Evolutionary conservation across 768 basidiomycete genomes (phyloP), one percentile per base, ranked within the genome.

Genomic region (Mycena sanguinolenta): DNA sequence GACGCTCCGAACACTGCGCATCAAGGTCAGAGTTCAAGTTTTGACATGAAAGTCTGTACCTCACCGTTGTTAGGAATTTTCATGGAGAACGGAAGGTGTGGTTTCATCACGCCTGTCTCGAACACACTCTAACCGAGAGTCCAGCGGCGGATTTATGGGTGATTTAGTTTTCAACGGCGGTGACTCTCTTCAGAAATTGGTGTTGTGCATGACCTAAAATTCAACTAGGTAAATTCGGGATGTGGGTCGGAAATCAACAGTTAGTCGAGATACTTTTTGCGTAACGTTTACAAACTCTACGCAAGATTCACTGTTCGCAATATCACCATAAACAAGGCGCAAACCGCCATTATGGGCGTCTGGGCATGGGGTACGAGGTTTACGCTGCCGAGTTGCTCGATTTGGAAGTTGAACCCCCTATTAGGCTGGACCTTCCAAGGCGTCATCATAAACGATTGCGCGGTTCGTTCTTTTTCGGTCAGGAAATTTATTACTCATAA

Each of bases 61-160:
- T 16, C 21, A 46, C 28, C 38, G n/a, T n/a, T n/a, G n/a, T n/a
- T 50, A 84, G 83, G 83, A 6, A 87, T 94, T 44, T 93, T 82
- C 81, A 94, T 94, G 92, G 93, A 94, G 78, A 92, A 92, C 68
- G 92, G 93, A 80, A 84, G 92, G 92, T 92, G 72, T n/a, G n/a
- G n/a, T n/a, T n/a, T n/a, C n/a, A 59, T 85, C 63, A 21, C 17
- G 25, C 32, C 25, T 12, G 49, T 25, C 36, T n/a, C n/a, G 32
- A 28, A 12, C n/a, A 23, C 28, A 17, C 14, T 27, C 63, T 59
- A 23, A 58, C 32, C n/a, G 19, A 21, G 2, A 28, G 34, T n/a
- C 25, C 58, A 87, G 86, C 66, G 88, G 87, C 54, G 88, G 87
- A 19, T 87, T 82, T 70, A 87, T 89, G 85, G 85, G 87, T 1